Evolutionary conservation across 1,139 yeast species (phyloP).

Genomic region (Pichia kudriavzevii): DNA sequence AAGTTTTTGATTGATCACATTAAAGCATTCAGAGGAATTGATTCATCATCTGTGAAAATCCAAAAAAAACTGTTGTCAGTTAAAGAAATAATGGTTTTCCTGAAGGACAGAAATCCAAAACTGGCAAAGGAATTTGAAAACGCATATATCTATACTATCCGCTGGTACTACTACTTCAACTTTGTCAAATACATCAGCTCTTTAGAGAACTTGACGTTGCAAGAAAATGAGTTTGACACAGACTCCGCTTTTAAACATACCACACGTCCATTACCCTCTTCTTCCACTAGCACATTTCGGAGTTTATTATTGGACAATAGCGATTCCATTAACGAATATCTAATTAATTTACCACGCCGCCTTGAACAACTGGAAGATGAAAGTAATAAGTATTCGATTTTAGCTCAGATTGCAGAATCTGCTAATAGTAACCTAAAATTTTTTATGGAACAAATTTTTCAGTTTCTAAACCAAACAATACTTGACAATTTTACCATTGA

Average conservation of each 20-base stretch:
- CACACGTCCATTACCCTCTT: background rate
- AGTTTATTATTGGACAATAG: slow-evolving; percentile 9
- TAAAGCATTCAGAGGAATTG: slow-evolving; percentile 49
- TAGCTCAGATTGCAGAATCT: slow-evolving; percentile 81
- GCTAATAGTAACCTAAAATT: slow-evolving; percentile 42
- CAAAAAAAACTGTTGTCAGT: slow-evolving; percentile 59
- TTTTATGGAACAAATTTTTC: slow-evolving; percentile 66
- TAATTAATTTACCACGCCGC: slow-evolving; percentile 24
- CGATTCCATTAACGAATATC: slow-evolving; percentile 23
- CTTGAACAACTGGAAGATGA: slow-evolving; percentile 18
- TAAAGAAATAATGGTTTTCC: slow-evolving; percentile 52
- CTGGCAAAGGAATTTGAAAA: slow-evolving; percentile 67
- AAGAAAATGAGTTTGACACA: slow-evolving; percentile 23
- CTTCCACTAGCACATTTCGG: background rate
- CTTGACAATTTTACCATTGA: slow-evolving; percentile 75
- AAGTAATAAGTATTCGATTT: slow-evolving; percentile 58
- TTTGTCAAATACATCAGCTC: slow-evolving; percentile 77
- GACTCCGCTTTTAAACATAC: slow-evolving; percentile 7
- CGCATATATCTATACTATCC: slow-evolving; percentile 83
- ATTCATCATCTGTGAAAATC: slow-evolving; percentile 60
- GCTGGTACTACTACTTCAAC: slow-evolving; percentile 81
- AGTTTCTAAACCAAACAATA: slow-evolving; percentile 67
- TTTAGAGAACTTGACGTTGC: slow-evolving; percentile 48
- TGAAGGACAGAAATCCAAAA: slow-evolving; percentile 48
- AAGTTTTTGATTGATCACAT: slow-evolving; percentile 60